Evolutionary conservation across 352 stramenopile genomes (phyloP).

Genomic region (Phytophthora meadii): DNA sequence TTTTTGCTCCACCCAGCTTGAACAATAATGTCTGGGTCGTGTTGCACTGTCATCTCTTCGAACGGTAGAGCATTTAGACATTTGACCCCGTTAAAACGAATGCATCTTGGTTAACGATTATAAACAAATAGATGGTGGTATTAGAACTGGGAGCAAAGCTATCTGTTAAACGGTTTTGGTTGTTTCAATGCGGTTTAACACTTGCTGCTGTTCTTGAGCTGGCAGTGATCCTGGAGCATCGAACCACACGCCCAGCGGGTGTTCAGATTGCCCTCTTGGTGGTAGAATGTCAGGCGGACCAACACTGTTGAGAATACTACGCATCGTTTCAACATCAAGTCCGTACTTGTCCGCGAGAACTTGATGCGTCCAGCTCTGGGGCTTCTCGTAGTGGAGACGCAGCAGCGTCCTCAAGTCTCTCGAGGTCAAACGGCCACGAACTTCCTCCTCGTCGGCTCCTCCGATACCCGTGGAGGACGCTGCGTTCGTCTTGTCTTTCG

Average conservation of each 20-base stretch:
- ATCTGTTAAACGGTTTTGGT: too few species aligned
- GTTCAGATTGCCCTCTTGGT: constrained; percentile 51
- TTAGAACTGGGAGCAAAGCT: too few species aligned
- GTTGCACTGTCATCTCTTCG: too few species aligned
- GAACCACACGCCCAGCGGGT: constrained; percentile 73
- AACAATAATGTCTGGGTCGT: too few species aligned
- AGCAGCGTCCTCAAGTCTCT: constrained; percentile 63
- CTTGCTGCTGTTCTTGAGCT: too few species aligned
- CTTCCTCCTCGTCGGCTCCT: constrained; percentile 40
- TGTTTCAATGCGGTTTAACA: too few species aligned
- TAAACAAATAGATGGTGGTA: too few species aligned
- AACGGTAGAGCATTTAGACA: too few species aligned
- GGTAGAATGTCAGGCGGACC: constrained; percentile 69
- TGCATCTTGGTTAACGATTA: too few species aligned
- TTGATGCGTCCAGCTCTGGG: constrained; percentile 50
- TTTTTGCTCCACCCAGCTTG: too few species aligned
- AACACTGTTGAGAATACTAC: constrained; percentile 43
- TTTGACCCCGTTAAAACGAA: too few species aligned
- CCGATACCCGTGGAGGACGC: constrained; percentile 48
- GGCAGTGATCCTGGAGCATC: not conserved
- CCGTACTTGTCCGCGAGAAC: constrained; percentile 61
- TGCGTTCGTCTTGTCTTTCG: constrained; percentile 59
- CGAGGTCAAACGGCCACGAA: constrained; percentile 60
- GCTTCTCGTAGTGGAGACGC: constrained; percentile 71
- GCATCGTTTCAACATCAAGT: constrained; percentile 44